Evolutionary conservation across 441 rosid genomes (phyloP).

Genomic region (Metrosideros polymorpha): DNA sequence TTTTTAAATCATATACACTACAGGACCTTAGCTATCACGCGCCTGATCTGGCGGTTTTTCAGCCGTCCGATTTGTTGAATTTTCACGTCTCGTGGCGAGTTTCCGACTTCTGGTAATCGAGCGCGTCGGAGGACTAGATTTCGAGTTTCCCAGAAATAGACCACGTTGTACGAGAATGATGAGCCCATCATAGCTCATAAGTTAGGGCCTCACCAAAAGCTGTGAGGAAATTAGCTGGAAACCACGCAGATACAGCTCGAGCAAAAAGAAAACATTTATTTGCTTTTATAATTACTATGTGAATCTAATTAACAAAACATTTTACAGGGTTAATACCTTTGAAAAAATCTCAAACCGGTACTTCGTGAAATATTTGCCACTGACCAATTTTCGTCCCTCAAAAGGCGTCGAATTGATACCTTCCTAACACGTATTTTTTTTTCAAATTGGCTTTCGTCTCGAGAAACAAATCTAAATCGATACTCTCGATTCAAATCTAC

Average conservation of each 20-base stretch:
- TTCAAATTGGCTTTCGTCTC: fast-evolving
- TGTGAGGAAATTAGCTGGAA: slow-evolving; percentile 7
- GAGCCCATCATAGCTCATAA: neutral
- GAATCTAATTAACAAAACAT: neutral
- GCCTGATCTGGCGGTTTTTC: neutral
- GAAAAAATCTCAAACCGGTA: neutral
- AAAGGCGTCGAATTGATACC: fast-evolving
- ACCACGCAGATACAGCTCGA: slow-evolving; percentile 11
- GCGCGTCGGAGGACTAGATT: neutral
- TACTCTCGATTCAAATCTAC: fast-evolving
- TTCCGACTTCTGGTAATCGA: neutral
- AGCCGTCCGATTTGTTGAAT: neutral
- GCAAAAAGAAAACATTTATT: neutral
- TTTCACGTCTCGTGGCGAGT: neutral
- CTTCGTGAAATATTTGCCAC: neutral
- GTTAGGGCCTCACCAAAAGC: neutral
- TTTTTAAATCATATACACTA: too few species aligned
- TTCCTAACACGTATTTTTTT: fast-evolving
- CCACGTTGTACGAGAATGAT: neutral
- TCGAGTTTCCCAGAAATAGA: neutral
- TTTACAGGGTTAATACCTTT: neutral
- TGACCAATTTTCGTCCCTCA: fast-evolving
- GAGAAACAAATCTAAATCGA: fast-evolving
- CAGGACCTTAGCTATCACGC: neutral
- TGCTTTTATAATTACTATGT: neutral